Evolutionary conservation across 1,139 yeast species (phyloP).

Genomic region (Hansenula sp.): DNA sequence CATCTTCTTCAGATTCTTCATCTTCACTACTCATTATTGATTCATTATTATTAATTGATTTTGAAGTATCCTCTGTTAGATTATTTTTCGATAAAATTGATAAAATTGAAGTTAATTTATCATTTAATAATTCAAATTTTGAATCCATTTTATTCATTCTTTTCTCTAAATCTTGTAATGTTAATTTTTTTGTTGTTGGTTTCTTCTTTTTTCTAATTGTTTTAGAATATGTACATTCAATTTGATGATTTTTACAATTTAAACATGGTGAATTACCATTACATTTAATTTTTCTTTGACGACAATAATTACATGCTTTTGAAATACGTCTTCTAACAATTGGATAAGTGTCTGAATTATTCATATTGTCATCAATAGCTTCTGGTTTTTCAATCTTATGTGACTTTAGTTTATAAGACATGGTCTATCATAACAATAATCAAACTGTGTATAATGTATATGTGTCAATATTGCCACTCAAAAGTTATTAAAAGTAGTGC

Average conservation of each 20-base stretch:
- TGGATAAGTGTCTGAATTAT: conserved; percentile 1
- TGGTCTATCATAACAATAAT: no score
- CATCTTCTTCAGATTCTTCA: conserved; percentile 1
- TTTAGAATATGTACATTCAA: conserved; percentile 23
- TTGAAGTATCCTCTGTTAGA: not conserved
- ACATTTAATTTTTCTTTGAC: conserved; percentile 64
- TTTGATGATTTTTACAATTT: conserved; percentile 43
- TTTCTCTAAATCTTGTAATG: conserved; percentile 19
- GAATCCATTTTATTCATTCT: conserved; percentile 14
- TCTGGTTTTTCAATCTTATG: not conserved
- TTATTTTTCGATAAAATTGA: conserved; percentile 2
- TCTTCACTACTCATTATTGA: not conserved
- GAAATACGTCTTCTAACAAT: conserved; percentile 21
- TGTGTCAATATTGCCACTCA: no score
- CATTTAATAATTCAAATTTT: conserved; percentile 11
- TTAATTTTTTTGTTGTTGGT: conserved; percentile 12
- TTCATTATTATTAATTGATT: not conserved
- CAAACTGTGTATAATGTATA: no score
- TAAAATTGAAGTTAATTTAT: conserved; percentile 11
- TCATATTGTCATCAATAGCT: no score
- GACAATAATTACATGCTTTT: conserved; percentile 56
- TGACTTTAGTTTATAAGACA: no score
- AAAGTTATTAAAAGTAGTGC: no score
- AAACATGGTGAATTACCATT: conserved; percentile 63
- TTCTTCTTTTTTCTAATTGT: conserved; percentile 18